A percentile compares a stretch with the other conserved stretches of the same genome.
Conservation (phyloP, 1,139 yeast genomes). For the Neolecta irregularis region DNA sequence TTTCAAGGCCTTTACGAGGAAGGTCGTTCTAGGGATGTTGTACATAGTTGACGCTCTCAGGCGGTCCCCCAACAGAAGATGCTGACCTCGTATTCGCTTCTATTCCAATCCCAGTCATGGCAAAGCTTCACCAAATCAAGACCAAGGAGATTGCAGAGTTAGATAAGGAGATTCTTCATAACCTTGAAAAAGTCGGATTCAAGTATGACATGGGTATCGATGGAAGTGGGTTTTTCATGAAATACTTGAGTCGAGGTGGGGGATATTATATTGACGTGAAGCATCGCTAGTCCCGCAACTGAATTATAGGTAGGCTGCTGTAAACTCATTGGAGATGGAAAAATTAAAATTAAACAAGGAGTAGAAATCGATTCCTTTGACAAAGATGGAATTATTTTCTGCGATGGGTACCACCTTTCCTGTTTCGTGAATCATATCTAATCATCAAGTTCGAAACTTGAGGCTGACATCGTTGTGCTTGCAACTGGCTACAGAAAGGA, state of each 20-base stretch:
- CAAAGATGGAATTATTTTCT: constrained; percentile 27
- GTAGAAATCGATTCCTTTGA: constrained; percentile 25
- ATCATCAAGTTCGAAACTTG: constrained; percentile 21
- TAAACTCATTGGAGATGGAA: constrained; percentile 27
- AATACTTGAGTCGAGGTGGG: constrained; percentile 30
- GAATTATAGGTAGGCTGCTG: too few species aligned
- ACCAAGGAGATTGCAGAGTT: constrained; percentile 23
- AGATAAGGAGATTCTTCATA: constrained; percentile 25
- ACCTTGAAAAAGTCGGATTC: constrained; percentile 27
- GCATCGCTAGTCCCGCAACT: too few species aligned
- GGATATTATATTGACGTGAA: constrained; percentile 35
- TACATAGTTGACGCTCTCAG: too few species aligned
- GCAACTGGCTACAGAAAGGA: constrained; percentile 34
- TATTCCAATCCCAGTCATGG: constrained; percentile 24
- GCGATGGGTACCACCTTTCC: too few species aligned
- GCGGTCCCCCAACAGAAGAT: constrained; percentile 28
- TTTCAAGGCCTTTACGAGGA: constrained; percentile 26
- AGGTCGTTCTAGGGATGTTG: too few species aligned
- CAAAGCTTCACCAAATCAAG: constrained; percentile 25
- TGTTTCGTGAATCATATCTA: too few species aligned
- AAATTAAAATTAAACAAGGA: constrained; percentile 27
- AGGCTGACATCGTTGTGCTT: constrained; percentile 29
- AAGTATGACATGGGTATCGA: constrained; percentile 31
- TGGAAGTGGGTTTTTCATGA: constrained; percentile 31
- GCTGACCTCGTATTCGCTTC: constrained; percentile 28